Conservation (phyloP, 2,329 filamentous ascomycete genomes). For the Hymenotorrendiella dingleyae region DNA sequence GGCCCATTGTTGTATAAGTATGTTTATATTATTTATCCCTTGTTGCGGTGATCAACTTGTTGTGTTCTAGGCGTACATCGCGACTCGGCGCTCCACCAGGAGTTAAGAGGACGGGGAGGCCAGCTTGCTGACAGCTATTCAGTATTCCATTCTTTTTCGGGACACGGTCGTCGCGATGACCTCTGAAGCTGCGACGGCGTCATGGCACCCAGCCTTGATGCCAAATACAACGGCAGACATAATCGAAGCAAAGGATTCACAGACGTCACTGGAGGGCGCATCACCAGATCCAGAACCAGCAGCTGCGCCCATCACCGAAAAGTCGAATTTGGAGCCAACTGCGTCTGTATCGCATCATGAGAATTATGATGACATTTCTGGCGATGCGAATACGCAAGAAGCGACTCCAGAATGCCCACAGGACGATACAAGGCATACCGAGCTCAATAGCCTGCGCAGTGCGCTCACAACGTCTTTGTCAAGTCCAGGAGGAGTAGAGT, state of each 20-base stretch:
- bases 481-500: conserved; percentile 24
- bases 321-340: conserved; percentile 4
- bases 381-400: background rate
- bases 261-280: conserved; percentile 6
- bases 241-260: conserved; percentile 11
- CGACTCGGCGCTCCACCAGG: too few relatives aligned
- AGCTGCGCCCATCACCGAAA: conserved; percentile 5
- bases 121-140: conserved; percentile 19
- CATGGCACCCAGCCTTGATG: conserved; percentile 49
- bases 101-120: too few relatives aligned
- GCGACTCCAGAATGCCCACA: background rate
- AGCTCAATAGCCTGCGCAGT: conserved; percentile 20
- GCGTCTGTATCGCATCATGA: background rate
- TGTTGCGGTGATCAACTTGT: background rate
- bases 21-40: conserved; percentile 2
- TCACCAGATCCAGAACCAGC: too few relatives aligned
- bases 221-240: conserved; percentile 35
- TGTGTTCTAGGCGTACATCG: too few relatives aligned
- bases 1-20: conserved; percentile 25
- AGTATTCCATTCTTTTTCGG: conserved; percentile 25
- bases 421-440: conserved; percentile 1
- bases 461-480: conserved; percentile 24
- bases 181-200: conserved; percentile 37
- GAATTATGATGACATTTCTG: background rate
- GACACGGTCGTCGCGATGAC: conserved; percentile 33